Conservation (phyloP, 1,284 basidiomycete species). For the Pyrrhoderma lamaoense region DNA sequence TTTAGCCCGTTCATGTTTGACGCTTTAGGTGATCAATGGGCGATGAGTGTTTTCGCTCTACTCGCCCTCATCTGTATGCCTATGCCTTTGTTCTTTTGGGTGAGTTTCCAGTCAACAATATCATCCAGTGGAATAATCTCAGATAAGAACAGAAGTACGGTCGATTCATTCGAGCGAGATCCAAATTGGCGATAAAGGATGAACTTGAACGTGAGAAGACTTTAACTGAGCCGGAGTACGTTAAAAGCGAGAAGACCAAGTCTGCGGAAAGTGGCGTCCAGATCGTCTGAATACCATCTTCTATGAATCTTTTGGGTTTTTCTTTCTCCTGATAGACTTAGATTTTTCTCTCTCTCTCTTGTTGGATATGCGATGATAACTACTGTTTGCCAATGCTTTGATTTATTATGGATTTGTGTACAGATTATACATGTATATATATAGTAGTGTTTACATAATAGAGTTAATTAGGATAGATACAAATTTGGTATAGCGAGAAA, state of each 20-base stretch:
- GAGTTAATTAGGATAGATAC: too few relatives aligned
- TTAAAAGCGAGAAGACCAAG: background rate
- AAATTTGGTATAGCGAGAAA: too few relatives aligned
- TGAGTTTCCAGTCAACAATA: constrained; percentile 16
- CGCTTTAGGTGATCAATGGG: constrained; percentile 58
- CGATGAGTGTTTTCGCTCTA: constrained; percentile 55
- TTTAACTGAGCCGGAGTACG: too few relatives aligned
- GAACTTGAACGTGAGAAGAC: background rate
- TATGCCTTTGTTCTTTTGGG: constrained; percentile 36
- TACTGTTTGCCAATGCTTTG: too few relatives aligned
- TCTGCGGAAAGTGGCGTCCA: background rate
- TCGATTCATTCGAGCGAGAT: constrained; percentile 7
- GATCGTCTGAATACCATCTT: too few relatives aligned
- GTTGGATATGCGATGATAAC: too few relatives aligned
- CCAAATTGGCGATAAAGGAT: constrained; percentile 12
- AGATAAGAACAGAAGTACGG: constrained; percentile 12
- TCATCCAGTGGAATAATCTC: background rate
- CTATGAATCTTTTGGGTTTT: too few relatives aligned
- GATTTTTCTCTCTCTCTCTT: too few relatives aligned
- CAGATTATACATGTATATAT: too few relatives aligned
- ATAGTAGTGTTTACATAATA: too few relatives aligned
- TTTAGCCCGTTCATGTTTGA: constrained; percentile 53
- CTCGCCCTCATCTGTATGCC: constrained; percentile 50
- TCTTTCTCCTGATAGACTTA: too few relatives aligned
- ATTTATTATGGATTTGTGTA: too few relatives aligned